Conservation (phyloP, 495 filamentous ascomycete genomes). For the Margaritispora aquatica region DNA sequence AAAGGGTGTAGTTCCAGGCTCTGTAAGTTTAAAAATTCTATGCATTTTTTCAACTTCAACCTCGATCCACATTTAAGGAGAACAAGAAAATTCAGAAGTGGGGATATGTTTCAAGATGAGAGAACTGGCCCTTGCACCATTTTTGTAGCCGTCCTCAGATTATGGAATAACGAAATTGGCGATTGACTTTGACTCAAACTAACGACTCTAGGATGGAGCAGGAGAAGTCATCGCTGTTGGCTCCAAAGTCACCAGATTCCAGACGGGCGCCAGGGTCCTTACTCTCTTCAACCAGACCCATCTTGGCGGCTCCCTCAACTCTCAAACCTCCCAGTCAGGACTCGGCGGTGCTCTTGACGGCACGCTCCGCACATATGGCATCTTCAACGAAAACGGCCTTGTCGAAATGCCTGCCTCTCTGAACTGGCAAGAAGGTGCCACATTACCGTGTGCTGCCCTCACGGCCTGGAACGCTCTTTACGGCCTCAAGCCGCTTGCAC, state of each 20-base stretch:
- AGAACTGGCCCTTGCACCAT: too few species aligned
- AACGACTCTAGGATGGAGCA: conserved; percentile 51
- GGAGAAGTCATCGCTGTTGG: conserved; percentile 67
- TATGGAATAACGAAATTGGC: too few species aligned
- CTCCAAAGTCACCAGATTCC: conserved; percentile 51
- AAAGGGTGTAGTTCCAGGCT: conserved; percentile 57
- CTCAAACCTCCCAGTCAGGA: conserved; percentile 40
- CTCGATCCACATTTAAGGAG: too few species aligned
- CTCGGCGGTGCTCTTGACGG: conserved; percentile 70
- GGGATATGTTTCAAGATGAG: too few species aligned
- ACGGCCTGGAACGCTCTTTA: conserved; percentile 83
- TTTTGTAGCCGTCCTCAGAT: too few species aligned
- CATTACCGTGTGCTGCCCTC: conserved; percentile 65
- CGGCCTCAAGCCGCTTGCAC: conserved; percentile 57
- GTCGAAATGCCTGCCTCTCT: conserved; percentile 60
- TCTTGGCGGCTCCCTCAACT: conserved; percentile 50
- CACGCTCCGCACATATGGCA: conserved; percentile 63
- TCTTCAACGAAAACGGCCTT: conserved; percentile 63
- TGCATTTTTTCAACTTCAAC: not conserved
- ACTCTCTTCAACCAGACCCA: conserved; percentile 80
- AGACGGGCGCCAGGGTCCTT: conserved; percentile 61
- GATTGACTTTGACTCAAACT: not conserved
- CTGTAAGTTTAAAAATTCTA: conserved; percentile 23
- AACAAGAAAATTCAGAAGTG: too few species aligned
- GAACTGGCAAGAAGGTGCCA: conserved; percentile 54